A percentile compares a stretch with the other conserved stretches of the same genome.
phyloP scores from a whole-genome alignment of 805 yeast genomes.

The Suhomyces sp. region DNA sequence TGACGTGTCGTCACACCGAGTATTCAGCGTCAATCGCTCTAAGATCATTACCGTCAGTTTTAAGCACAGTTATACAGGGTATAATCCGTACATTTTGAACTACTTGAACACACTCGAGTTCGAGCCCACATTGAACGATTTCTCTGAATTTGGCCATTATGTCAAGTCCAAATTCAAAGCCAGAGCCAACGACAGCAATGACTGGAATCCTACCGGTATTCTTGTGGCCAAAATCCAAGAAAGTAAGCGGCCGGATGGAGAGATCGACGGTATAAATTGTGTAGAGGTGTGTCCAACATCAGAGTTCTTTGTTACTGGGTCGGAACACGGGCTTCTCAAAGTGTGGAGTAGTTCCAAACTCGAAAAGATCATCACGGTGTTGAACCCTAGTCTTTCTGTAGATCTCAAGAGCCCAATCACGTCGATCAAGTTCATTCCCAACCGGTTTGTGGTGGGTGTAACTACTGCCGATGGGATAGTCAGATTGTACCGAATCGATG shows the following conservation, averaged over 20 bases:
- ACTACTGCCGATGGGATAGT: slow-evolving; percentile 48
- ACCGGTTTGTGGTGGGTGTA: slow-evolving; percentile 58
- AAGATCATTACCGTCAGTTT: slow-evolving; percentile 34
- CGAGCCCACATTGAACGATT: slow-evolving; percentile 57
- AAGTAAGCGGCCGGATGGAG: slow-evolving; percentile 43
- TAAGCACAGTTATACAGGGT: slow-evolving; percentile 64
- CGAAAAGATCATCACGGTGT: slow-evolving; percentile 56
- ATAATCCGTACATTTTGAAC: slow-evolving; percentile 57
- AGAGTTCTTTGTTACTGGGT: slow-evolving; percentile 71
- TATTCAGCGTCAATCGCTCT: slow-evolving; percentile 30
- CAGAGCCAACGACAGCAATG: slow-evolving; percentile 4
- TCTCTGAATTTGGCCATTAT: slow-evolving; percentile 61
- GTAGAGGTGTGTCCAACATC: slow-evolving; percentile 60
- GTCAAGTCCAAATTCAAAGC: slow-evolving; percentile 2
- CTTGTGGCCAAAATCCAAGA: slow-evolving; percentile 65
- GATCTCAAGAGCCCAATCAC: slow-evolving; percentile 51
- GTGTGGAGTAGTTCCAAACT: slow-evolving; percentile 75
- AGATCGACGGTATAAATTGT: slow-evolving; percentile 45
- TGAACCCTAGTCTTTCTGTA: slow-evolving; percentile 43
- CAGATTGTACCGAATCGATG: slow-evolving; percentile 35
- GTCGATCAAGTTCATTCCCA: slow-evolving; percentile 48
- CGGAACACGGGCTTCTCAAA: slow-evolving; percentile 67
- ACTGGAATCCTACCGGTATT: slow-evolving; percentile 42
- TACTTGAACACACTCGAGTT: slow-evolving; percentile 53
- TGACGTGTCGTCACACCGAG: slow-evolving; percentile 9